phyloP scores from a whole-genome alignment of 345 rosid species.

The Alliaria petiolata region DNA sequence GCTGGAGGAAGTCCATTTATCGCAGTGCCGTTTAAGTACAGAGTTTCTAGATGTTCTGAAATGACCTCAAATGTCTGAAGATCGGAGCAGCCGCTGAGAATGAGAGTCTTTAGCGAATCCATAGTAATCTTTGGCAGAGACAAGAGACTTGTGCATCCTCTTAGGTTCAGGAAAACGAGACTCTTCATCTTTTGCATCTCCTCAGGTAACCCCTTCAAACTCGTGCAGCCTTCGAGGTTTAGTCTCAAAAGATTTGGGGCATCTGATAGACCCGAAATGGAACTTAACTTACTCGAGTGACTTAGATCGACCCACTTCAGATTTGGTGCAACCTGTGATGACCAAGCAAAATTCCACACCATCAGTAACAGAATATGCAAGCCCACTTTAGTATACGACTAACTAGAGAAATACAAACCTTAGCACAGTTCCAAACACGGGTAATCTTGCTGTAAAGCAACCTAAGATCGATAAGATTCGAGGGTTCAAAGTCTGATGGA shows the following conservation, averaged over 20 bases:
- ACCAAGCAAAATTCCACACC: neutral
- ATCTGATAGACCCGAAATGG: conserved; percentile 7
- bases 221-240: conserved; percentile 20
- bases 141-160: conserved; percentile 14
- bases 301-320: conserved; percentile 24
- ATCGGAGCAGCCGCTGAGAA: conserved; percentile 18
- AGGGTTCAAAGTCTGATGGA: conserved; percentile 11
- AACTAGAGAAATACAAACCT: neutral
- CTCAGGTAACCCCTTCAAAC: neutral
- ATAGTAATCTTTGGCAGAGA: neutral
- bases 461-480: conserved; percentile 8
- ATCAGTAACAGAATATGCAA: neutral
- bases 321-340: conserved; percentile 15
- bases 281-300: neutral
- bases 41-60: neutral
- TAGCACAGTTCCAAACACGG: no score
- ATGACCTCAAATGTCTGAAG: conserved; percentile 12
- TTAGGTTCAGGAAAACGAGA: conserved; percentile 6
- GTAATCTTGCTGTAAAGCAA: neutral
- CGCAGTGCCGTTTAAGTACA: conserved; percentile 3
- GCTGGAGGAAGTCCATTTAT: conserved; percentile 21
- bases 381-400: neutral
- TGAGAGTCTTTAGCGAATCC: neutral
- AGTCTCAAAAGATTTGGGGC: conserved; percentile 19
- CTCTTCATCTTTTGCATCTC: conserved; percentile 1